phyloP scores from a whole-genome alignment of 176 grass and related monocot genomes.

The Hyparrhenia diplandra region DNA sequence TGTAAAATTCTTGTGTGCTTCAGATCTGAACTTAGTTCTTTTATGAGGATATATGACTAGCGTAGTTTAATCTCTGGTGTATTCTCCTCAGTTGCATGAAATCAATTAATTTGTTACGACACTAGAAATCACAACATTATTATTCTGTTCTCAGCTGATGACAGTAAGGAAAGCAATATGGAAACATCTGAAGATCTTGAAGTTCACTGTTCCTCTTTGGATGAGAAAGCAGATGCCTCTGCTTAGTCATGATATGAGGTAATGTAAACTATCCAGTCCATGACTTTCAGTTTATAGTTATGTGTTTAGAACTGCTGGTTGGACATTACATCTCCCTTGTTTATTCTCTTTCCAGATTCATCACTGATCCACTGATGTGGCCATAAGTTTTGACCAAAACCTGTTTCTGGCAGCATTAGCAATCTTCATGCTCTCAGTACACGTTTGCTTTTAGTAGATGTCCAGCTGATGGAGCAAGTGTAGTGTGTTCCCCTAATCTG shows the following conservation, averaged over 20 bases:
- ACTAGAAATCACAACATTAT: neutral
- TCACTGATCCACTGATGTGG: neutral
- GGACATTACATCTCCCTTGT: neutral
- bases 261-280: neutral
- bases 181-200: slow-evolving; percentile 10
- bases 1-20: slow-evolving; percentile 11
- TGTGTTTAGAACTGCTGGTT: neutral
- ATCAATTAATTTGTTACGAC: neutral
- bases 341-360: neutral
- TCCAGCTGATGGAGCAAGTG: neutral
- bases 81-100: neutral
- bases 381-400: neutral
- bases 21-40: neutral
- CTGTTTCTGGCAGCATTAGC: neutral
- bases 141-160: slow-evolving; percentile 20
- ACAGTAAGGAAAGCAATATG: neutral
- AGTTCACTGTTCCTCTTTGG: neutral
- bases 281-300: neutral
- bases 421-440: neutral
- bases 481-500: neutral
- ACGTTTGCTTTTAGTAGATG: neutral
- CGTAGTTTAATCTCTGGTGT: neutral
- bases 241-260: slow-evolving; percentile 12
- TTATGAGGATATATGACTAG: neutral
- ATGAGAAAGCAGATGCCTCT: neutral